These are phyloP conservation scores for Pestalotiopsis sp. DNA, from an alignment of 2,329 filamentous ascomycete genomes.

Conservation along the genomic window DNA sequence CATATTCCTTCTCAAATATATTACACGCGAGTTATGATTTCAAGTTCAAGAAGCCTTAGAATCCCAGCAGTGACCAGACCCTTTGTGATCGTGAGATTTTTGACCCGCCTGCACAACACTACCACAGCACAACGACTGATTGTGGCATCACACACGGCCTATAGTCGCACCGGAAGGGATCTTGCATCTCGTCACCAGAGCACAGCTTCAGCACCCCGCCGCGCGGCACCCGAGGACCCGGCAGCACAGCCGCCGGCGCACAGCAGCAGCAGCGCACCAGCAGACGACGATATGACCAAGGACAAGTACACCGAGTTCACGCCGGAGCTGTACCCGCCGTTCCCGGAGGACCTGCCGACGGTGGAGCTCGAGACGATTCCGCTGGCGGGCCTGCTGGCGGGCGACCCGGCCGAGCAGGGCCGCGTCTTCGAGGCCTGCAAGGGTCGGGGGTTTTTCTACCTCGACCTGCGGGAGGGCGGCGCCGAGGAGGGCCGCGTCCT, in stretches of 20 bases:
- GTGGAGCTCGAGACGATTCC: conserved; percentile 32
- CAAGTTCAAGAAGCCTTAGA: neutral
- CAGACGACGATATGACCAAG: conserved; percentile 1
- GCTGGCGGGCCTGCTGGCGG: conserved; percentile 26
- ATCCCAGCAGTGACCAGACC: neutral
- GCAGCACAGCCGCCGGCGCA: neutral
- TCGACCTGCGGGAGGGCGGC: conserved; percentile 23
- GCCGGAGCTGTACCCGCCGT: conserved; percentile 28
- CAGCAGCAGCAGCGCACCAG: neutral
- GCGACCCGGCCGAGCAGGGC: conserved; percentile 23
- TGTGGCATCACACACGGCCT: neutral
- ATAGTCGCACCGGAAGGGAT: neutral
- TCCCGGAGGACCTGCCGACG: conserved; percentile 29
- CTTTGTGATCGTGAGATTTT: neutral
- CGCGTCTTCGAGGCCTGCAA: conserved; percentile 30
- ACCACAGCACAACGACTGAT: neutral
- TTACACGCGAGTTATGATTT: neutral
- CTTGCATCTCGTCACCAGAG: neutral
- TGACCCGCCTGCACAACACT: neutral
- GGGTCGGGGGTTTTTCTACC: conserved; percentile 36
- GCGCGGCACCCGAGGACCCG: neutral
- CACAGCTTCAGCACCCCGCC: neutral
- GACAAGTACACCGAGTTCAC: conserved; percentile 17
- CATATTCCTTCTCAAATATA: neutral
- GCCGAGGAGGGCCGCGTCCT: conserved; percentile 25